Base-by-base conservation (phyloP, 805 yeast genomes). In the Ogataea haglerorum region DNA sequence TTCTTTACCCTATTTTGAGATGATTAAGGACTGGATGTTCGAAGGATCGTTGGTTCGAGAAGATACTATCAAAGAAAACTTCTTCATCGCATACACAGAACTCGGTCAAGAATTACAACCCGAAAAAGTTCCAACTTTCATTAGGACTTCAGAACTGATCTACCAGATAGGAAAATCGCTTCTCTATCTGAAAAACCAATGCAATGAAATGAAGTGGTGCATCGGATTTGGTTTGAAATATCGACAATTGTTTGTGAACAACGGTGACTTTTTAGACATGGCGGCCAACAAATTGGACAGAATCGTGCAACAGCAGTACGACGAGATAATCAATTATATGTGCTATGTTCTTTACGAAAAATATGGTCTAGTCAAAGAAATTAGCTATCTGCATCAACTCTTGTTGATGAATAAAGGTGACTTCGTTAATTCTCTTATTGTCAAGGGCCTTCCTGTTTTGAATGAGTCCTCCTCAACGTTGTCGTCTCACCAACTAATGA, bases 371-470 rank as follows among this genome's bases (percentile, higher is more conserved):
- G 61, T 66, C 28, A 61, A 66, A 9, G 87, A 85, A 48, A 57
- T 91, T n/a, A 56, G 59, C 5, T 80, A 80, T 32, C 65, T 86
- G 41, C 82, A 83, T 46, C 76, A 75, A 44, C 77, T 82, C 43
- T 65, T 89, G 51, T 60, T 93, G 30, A 79, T 86, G 70, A 77
- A 80, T 5, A 78, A 75, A 41, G 87, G 91, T n/a, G 96, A 91
- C 57, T 84, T 91, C 46, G 78, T 85, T n/a, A 80, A 85, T 36
- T 52, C 76, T 1, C 60, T 91, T 8, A 70, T 87, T 15, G 53
- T 64, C 13, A 75, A 77, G 31, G 85, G 90, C 0, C 57, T 65
- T 2, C 63, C 64, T 0, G 47, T 78, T 5, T 69, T 90, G 38
- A 70, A 68, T 44, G 76, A 75, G 48, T 82, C 91, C 0, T 79